Evolutionary conservation across 306 rosid genomes (phyloP), one percentile per base, ranked within the genome.

Genomic region (Alnus rubra): DNA sequence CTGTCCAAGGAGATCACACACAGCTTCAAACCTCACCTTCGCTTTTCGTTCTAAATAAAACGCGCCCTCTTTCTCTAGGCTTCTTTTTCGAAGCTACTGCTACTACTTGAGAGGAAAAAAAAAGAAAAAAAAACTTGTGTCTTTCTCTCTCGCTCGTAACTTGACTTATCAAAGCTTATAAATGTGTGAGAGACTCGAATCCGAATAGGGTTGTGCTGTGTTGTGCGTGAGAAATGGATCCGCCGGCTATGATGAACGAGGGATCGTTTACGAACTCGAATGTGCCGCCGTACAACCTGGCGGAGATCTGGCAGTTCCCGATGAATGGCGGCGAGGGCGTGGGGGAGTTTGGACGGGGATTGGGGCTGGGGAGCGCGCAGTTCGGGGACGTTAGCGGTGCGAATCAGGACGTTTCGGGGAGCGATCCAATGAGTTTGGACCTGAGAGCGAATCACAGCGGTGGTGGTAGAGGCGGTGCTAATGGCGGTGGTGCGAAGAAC

Each of bases 251-350:
- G 48, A 86, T 88, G 68, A 87, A 84, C 83, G 87, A 63, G 49
- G 82, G 50, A 18, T 76, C 88, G 54, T 91, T 80, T 65, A 74
- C 92, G 10, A 86, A 87, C 75, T 68, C 87, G 45, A 88, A 79
- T 87, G 78, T 86, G 73, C 15, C 86, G 80, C 53, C 96, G 65
- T 90, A 1, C 78, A 88, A 88, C 78, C 79, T 88, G 3, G 12
- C 94, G 3, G 95, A 92, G 96, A 91, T 91, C 95, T 94, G 97
- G 98, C 89, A 75, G 30, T 85, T 87, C 31, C 91, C 91, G 18
- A 69, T 88, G 74, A 85, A 75, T 47, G 71, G 80, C 77, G 79
- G 77, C 6, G 67, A n/a, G 2, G 51, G 12, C 1, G 78, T 68
- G 28, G 87, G 72, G 3, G 88, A 88, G 1, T 44, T 89, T 9